Evolutionary conservation across 2,329 filamentous ascomycete genomes (phyloP).

Genomic region (Xylariaceae sp.): DNA sequence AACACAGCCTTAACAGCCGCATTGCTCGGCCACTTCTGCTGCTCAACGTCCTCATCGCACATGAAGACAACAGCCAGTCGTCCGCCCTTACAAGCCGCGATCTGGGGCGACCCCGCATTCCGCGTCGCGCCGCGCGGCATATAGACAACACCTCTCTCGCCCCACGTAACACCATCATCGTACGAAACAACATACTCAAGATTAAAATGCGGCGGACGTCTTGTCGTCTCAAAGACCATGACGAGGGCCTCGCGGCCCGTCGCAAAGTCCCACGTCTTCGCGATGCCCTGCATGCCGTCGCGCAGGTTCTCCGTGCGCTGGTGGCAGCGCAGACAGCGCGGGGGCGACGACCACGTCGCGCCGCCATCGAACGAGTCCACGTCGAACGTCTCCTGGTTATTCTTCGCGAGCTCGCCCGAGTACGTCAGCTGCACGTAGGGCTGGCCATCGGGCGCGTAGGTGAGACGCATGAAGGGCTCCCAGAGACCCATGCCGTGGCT

Average conservation of each 20-base stretch:
- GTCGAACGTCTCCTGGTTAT: slow-evolving; percentile 47
- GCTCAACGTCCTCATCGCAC: slow-evolving; percentile 40
- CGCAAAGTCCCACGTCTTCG: slow-evolving; percentile 21
- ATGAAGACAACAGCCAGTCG: slow-evolving; percentile 41
- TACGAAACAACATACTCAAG: slow-evolving; percentile 42
- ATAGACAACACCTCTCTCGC: slow-evolving; percentile 38
- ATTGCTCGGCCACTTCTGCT: slow-evolving; percentile 36
- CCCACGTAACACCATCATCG: slow-evolving; percentile 40
- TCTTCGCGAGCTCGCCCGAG: slow-evolving; percentile 41
- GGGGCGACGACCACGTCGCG: slow-evolving; percentile 36
- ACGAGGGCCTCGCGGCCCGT: slow-evolving; percentile 34
- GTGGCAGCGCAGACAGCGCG: slow-evolving; percentile 38
- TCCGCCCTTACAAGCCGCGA: slow-evolving; percentile 37
- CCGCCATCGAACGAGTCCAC: slow-evolving; percentile 41
- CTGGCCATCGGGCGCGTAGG: slow-evolving; percentile 22
- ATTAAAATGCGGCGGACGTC: slow-evolving; percentile 36
- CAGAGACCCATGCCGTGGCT: slow-evolving; percentile 42
- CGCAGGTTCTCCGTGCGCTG: slow-evolving; percentile 33
- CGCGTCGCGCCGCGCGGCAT: slow-evolving; percentile 33
- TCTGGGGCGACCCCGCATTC: slow-evolving; percentile 43
- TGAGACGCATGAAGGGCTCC: slow-evolving; percentile 45
- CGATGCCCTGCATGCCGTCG: slow-evolving; percentile 44
- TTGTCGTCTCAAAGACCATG: slow-evolving; percentile 44
- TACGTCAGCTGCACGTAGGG: slow-evolving; percentile 41
- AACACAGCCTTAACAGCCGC: slow-evolving; percentile 40